Percentiles rank a stretch among this genome's conserved stretches.
Conservation (phyloP, 306 rosid genomes). For the Pterocarpus santalinus region DNA sequence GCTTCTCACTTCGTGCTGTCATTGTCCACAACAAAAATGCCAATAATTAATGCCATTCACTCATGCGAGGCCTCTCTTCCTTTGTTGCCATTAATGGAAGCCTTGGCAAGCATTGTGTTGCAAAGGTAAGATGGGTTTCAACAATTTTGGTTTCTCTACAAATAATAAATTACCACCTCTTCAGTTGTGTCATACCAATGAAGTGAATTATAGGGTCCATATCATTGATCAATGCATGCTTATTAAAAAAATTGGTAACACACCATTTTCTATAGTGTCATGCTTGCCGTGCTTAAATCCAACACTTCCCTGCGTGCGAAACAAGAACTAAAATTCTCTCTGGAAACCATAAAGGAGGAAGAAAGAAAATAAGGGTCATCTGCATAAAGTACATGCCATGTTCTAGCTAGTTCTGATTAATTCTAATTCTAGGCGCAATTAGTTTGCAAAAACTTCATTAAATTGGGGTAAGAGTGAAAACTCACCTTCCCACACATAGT, state of each 20-base stretch:
- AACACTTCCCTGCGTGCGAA: slow-evolving; percentile 28
- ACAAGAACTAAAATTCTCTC: slow-evolving; percentile 25
- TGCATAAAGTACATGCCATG: slow-evolving; percentile 24
- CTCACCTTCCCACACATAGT: neutral
- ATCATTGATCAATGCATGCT: neutral
- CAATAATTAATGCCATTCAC: slow-evolving; percentile 36
- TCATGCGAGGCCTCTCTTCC: slow-evolving; percentile 4
- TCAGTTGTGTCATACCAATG: slow-evolving; percentile 4
- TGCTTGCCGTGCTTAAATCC: slow-evolving; percentile 37
- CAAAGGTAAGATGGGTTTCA: neutral
- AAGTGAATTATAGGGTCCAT: neutral
- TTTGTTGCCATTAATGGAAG: slow-evolving; percentile 23
- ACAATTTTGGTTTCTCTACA: neutral
- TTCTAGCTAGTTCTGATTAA: neutral
- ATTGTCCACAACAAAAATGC: slow-evolving; percentile 33
- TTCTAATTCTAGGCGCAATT: slow-evolving; percentile 30
- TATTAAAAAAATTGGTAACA: neutral
- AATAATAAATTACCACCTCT: neutral
- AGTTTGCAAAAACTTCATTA: slow-evolving; percentile 10
- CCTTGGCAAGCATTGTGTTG: neutral
- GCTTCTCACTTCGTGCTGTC: slow-evolving; percentile 24
- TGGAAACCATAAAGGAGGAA: slow-evolving; percentile 15
- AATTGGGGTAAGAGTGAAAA: slow-evolving; percentile 21
- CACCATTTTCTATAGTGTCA: slow-evolving; percentile 24
- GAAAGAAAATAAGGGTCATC: neutral